Conservation (phyloP, 345 rosid species). For the Angophora floribunda region DNA sequence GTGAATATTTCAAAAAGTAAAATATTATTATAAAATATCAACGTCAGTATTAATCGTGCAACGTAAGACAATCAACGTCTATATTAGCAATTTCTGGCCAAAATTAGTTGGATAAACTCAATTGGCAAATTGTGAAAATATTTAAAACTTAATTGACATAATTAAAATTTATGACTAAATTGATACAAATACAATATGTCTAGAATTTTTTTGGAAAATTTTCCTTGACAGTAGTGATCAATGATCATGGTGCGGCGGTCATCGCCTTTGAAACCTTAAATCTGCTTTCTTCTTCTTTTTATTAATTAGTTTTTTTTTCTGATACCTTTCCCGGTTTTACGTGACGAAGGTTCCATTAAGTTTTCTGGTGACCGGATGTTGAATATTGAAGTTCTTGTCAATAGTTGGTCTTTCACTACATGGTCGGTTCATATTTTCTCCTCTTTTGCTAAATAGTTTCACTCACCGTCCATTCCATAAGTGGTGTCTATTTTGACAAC, state of each 20-base stretch:
- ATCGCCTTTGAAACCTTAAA: neutral
- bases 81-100: neutral
- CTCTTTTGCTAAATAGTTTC: neutral
- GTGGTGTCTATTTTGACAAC: neutral
- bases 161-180: neutral
- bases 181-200: too few relatives aligned
- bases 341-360: neutral
- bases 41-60: neutral
- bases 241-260: neutral
- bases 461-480: neutral
- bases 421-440: neutral
- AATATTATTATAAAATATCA: too few relatives aligned
- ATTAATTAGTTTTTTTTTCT: neutral
- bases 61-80: accelerated
- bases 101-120: neutral
- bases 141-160: too few relatives aligned
- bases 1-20: neutral
- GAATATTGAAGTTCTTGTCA: neutral
- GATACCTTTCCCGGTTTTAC: neutral
- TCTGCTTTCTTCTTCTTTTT: neutral
- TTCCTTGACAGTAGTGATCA: neutral
- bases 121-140: too few relatives aligned
- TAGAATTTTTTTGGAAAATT: neutral
- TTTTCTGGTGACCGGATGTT: neutral
- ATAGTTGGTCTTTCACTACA: neutral